Conservation (phyloP, 2,329 filamentous ascomycete genomes). For the Coleophoma crateriformis region DNA sequence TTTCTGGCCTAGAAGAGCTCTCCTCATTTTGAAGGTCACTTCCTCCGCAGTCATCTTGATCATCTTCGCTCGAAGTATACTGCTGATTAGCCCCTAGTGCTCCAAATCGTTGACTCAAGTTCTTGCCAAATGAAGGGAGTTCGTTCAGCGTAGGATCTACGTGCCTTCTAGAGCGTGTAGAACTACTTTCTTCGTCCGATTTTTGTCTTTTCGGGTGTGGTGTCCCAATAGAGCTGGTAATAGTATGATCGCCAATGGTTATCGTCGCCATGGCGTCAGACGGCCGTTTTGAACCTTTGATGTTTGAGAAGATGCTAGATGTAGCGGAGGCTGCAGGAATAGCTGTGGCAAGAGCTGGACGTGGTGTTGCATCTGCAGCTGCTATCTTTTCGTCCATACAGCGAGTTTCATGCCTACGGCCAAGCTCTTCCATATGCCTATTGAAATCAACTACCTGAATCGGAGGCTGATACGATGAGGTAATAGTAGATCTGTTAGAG, state of each 20-base stretch:
- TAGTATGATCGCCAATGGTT: conserved; percentile 25
- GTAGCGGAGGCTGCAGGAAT: conserved; percentile 17
- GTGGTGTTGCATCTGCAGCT: conserved; percentile 1
- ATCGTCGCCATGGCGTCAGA: conserved; percentile 25
- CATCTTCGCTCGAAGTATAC: conserved; percentile 6
- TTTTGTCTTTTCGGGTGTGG: conserved; percentile 17
- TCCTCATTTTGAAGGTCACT: background rate
- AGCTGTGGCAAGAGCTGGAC: conserved; percentile 12
- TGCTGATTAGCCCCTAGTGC: conserved; percentile 16
- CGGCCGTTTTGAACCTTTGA: conserved; percentile 12
- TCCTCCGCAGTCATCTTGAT: conserved; percentile 6
- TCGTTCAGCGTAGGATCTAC: background rate
- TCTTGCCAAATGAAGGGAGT: conserved; percentile 22
- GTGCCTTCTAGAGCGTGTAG: background rate
- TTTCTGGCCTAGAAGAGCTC: conserved; percentile 1
- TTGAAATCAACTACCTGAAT: conserved; percentile 25
- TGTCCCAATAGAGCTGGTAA: conserved; percentile 24
- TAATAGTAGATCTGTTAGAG: conserved; percentile 8
- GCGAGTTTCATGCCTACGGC: conserved; percentile 2
- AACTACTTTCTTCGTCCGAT: conserved; percentile 5
- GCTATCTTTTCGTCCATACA: background rate
- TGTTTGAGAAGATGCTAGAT: conserved; percentile 15
- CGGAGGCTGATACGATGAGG: conserved; percentile 7
- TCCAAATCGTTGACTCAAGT: conserved; percentile 23
- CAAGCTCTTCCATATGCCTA: conserved; percentile 20